These are phyloP conservation scores for Xylaria venustula DNA, from an alignment of 495 filamentous ascomycete species.

Conservation along the genomic window DNA sequence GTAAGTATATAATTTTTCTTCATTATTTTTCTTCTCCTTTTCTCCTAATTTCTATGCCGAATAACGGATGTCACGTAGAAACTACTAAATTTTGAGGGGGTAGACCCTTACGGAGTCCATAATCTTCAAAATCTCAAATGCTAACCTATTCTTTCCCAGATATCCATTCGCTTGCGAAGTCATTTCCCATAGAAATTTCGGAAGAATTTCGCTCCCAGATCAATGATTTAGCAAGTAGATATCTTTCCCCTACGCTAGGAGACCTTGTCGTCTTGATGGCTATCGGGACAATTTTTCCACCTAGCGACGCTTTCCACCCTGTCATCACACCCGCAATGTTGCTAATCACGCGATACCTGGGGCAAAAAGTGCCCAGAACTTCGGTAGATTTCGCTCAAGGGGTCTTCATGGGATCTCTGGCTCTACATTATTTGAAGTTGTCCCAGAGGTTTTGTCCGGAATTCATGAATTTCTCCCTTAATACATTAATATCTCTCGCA, in stretches of 20 bases:
- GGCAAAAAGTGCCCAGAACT: constrained; percentile 63
- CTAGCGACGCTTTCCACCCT: constrained; percentile 94
- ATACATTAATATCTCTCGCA: constrained; percentile 68
- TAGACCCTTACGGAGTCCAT: neutral
- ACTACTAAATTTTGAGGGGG: neutral
- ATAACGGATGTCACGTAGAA: neutral
- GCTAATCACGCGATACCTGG: constrained; percentile 77
- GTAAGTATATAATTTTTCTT: constrained; percentile 2
- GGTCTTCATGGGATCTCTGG: constrained; percentile 73
- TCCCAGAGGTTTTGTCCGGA: constrained; percentile 89
- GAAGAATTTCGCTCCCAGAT: constrained; percentile 74
- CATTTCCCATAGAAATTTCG: constrained; percentile 71
- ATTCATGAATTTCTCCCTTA: constrained; percentile 74
- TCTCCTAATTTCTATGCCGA: neutral
- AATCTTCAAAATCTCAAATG: neutral
- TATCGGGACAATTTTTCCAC: constrained; percentile 82
- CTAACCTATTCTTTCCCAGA: constrained; percentile 30
- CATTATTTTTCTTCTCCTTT: neutral
- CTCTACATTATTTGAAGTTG: constrained; percentile 73
- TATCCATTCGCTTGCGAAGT: constrained; percentile 83
- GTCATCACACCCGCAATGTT: constrained; percentile 87
- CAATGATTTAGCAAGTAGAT: constrained; percentile 59
- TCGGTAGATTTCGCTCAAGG: constrained; percentile 69
- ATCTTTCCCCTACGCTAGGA: constrained; percentile 62
- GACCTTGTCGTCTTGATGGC: constrained; percentile 82